Percentiles rank a stretch among this genome's conserved stretches.
phyloP scores from a whole-genome alignment of 352 stramenopile genomes.

The Phytophthora quininea region DNA sequence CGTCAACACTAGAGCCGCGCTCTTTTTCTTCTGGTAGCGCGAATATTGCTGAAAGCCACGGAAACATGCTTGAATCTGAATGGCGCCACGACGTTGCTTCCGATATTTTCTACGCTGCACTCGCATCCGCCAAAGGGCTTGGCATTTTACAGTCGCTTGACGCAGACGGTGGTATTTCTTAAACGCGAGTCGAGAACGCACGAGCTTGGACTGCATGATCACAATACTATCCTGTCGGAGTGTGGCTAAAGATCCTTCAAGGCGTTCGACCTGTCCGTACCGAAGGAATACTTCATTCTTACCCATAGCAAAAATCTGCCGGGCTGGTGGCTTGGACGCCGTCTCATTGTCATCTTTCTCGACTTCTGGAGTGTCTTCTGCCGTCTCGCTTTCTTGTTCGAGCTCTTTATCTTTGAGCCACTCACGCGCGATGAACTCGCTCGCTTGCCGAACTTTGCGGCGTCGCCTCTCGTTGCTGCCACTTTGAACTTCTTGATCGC shows the following conservation, averaged over 20 bases:
- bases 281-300: constrained; percentile 77
- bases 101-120: constrained; percentile 38
- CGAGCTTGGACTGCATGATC: constrained; percentile 60
- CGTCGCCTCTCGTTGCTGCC: constrained; percentile 27
- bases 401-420: constrained; percentile 54
- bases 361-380: constrained; percentile 21
- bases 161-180: constrained; percentile 52
- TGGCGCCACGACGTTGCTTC: constrained; percentile 27
- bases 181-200: constrained; percentile 39
- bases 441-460: constrained; percentile 36
- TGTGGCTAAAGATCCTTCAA: constrained; percentile 54
- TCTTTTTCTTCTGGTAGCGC: constrained; percentile 36
- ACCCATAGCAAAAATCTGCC: constrained; percentile 67
- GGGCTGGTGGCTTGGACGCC: constrained; percentile 5
- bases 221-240: constrained; percentile 54
- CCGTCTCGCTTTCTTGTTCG: constrained; percentile 3
- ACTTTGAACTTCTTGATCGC: constrained; percentile 33
- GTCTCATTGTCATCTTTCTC: constrained; percentile 26
- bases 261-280: constrained; percentile 77
- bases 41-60: constrained; percentile 38
- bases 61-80: constrained; percentile 44
- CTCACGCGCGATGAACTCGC: constrained; percentile 53
- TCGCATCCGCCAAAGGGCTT: constrained; percentile 65
- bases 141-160: constrained; percentile 39
- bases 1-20: constrained; percentile 44